Evolutionary conservation across 345 rosid species (phyloP).

Genomic region (Rhodamnia rubescens): DNA sequence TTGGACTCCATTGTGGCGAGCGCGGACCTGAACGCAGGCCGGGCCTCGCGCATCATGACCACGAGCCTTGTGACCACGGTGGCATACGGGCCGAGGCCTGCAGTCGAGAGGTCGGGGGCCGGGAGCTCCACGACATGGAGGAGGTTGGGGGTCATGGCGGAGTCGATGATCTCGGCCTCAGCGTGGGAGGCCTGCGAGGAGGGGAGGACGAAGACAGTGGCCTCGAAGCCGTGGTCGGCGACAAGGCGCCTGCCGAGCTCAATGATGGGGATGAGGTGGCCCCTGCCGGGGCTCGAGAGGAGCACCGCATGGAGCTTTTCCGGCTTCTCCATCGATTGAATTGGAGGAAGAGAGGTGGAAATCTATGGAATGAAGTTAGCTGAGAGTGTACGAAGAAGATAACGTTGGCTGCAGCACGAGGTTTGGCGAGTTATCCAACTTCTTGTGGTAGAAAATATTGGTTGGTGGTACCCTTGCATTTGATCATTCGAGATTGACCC

Average conservation of each 20-base stretch:
- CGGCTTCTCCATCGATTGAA: background rate
- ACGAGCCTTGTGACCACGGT: conserved; percentile 2
- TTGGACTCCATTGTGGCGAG: conserved; percentile 8
- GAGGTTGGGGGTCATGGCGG: conserved; percentile 7
- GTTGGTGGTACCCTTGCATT: no score
- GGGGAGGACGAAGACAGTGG: conserved; percentile 26
- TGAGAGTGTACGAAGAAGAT: background rate
- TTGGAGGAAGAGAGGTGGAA: background rate
- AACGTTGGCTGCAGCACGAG: background rate
- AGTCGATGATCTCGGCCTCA: conserved; percentile 16
- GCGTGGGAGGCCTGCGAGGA: conserved; percentile 6
- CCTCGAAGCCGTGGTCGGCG: conserved; percentile 14
- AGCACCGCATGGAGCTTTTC: conserved; percentile 24
- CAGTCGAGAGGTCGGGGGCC: conserved; percentile 12
- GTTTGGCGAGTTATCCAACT: background rate
- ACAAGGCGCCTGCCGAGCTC: conserved; percentile 43
- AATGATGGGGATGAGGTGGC: conserved; percentile 46
- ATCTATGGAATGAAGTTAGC: background rate
- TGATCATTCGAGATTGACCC: background rate
- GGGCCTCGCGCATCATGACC: conserved; percentile 26
- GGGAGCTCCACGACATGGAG: conserved; percentile 22
- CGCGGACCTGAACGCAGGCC: conserved; percentile 20
- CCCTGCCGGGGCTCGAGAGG: conserved; percentile 49
- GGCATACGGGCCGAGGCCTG: conserved; percentile 13
- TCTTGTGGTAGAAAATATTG: background rate